phyloP scores from a whole-genome alignment of 371 early-diverging fungal genomes.

The Mucor sp. region DNA sequence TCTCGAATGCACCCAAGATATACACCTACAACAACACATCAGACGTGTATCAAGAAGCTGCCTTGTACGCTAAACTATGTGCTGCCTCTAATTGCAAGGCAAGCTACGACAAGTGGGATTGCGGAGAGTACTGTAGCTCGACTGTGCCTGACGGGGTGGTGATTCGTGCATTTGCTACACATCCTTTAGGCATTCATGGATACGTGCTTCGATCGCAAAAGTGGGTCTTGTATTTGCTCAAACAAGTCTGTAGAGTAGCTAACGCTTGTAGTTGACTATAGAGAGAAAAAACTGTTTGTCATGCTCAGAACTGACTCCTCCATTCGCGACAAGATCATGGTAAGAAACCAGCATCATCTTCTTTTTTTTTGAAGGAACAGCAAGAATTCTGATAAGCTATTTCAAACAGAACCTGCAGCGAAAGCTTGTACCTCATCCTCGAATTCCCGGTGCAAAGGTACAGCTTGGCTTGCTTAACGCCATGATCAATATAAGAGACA shows the following conservation, averaged over 20 bases:
- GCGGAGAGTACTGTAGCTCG: conserved; percentile 8
- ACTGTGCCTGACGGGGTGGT: conserved; percentile 23
- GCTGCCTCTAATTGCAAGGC: conserved; percentile 21
- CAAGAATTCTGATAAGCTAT: background rate
- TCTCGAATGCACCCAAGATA: background rate
- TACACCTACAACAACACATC: background rate
- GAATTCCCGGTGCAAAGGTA: conserved; percentile 11
- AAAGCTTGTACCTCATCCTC: conserved; percentile 8
- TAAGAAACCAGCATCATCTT: background rate
- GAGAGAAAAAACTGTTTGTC: conserved; percentile 10
- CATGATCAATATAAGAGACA: conserved; percentile 16
- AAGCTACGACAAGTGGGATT: conserved; percentile 27
- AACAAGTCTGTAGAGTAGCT: background rate
- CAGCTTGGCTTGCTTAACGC: conserved; percentile 8
- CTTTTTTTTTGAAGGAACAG: background rate
- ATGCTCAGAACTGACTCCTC: conserved; percentile 13
- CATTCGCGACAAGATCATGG: conserved; percentile 8
- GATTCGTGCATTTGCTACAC: conserved; percentile 15
- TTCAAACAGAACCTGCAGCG: background rate
- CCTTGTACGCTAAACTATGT: conserved; percentile 3
- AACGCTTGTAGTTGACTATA: background rate
- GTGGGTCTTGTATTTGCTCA: background rate
- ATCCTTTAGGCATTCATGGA: conserved; percentile 19
- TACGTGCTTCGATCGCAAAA: conserved; percentile 10
- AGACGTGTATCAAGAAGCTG: background rate